phyloP scores from a whole-genome alignment of 2,329 filamentous ascomycete species.

The Emmonsiellopsis sp. region DNA sequence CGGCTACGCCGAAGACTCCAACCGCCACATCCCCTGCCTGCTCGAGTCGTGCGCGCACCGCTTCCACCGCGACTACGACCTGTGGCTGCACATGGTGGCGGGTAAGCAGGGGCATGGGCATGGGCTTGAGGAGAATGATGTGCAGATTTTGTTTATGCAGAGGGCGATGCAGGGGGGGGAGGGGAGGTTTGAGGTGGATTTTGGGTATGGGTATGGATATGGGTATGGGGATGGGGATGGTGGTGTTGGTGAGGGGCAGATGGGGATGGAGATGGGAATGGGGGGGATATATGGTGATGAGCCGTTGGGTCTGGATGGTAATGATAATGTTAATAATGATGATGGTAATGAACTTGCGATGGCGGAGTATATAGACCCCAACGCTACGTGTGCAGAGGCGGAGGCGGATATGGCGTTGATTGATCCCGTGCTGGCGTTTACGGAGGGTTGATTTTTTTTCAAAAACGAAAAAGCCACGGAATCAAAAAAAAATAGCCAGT shows the following conservation, averaged over 20 bases:
- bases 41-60: conserved; percentile 42
- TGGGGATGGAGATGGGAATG: neutral
- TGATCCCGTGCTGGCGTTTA: conserved; percentile 26
- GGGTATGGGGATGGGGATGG: conserved; percentile 12
- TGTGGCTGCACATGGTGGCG: conserved; percentile 49
- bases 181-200: conserved; percentile 10
- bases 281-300: neutral
- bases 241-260: neutral
- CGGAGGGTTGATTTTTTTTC: too few species aligned
- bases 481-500: too few species aligned
- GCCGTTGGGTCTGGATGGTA: neutral
- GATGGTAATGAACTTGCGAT: conserved; percentile 1
- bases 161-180: conserved; percentile 28
- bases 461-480: too few species aligned
- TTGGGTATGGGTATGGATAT: conserved; percentile 6
- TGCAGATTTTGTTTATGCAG: conserved; percentile 32
- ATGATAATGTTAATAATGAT: neutral
- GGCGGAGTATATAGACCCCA: neutral
- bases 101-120: conserved; percentile 32
- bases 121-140: conserved; percentile 28
- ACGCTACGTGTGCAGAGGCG: conserved; percentile 12
- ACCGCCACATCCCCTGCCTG: conserved; percentile 44
- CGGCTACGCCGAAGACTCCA: conserved; percentile 44
- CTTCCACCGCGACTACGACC: conserved; percentile 50
- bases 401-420: conserved; percentile 25